Evolutionary conservation across 805 yeast species (phyloP).

Genomic region (Starmerella cellae): DNA sequence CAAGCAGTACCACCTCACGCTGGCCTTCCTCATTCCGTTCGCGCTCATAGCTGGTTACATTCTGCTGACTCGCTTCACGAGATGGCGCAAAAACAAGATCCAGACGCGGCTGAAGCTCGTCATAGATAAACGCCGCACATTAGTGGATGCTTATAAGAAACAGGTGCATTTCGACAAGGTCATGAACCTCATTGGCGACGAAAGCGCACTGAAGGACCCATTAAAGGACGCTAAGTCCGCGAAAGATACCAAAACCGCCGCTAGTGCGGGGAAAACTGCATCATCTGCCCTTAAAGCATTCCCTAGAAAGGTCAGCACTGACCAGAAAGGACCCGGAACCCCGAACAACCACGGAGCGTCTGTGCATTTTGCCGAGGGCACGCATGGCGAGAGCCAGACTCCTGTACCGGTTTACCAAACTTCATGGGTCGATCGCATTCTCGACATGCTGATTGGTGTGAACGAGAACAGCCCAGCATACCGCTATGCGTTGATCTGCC

Average conservation of each 20-base stretch:
- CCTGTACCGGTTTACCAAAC: constrained; percentile 8
- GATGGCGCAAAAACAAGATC: constrained; percentile 20
- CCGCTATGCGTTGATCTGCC: constrained; percentile 62
- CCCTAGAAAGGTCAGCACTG: no score
- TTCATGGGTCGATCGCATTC: constrained; percentile 32
- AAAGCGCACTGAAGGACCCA: constrained; percentile 18
- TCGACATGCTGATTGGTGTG: constrained; percentile 41
- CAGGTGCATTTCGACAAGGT: constrained; percentile 67
- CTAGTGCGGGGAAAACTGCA: not conserved
- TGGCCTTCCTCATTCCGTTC: constrained; percentile 1
- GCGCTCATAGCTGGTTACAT: not conserved
- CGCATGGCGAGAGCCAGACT: no score
- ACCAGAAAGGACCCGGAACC: not conserved
- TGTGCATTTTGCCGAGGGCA: not conserved
- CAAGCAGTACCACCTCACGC: not conserved
- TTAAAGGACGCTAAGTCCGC: not conserved
- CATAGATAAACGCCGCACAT: constrained; percentile 36
- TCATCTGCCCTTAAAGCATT: no score
- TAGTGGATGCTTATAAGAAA: constrained; percentile 54
- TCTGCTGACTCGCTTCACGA: constrained; percentile 13
- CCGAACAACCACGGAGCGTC: not conserved
- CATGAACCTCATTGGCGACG: constrained; percentile 55
- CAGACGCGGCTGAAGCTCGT: constrained; percentile 28
- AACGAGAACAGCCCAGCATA: constrained; percentile 49
- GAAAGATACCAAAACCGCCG: not conserved